Conservation (phyloP, 345 rosid genomes). For the Syzygium oleosum region DNA sequence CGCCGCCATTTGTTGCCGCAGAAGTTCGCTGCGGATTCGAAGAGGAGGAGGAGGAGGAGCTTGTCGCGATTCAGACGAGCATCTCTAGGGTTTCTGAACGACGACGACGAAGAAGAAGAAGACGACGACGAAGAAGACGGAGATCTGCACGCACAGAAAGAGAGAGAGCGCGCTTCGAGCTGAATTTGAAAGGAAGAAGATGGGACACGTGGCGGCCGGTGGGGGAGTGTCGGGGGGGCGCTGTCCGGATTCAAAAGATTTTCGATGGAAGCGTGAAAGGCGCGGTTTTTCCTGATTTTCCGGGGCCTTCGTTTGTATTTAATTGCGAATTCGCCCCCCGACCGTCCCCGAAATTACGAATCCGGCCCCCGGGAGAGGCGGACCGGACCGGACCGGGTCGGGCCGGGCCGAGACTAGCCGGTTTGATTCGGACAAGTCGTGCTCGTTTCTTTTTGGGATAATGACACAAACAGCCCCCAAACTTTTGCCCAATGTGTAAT, state of each 20-base stretch:
- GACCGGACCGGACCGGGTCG: no score
- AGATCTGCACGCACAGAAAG: background rate
- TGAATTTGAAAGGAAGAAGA: background rate
- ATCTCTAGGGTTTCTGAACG: background rate
- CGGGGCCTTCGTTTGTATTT: background rate
- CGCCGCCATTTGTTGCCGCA: background rate
- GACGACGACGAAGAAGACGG: background rate
- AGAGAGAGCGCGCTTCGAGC: background rate
- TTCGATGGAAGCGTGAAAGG: background rate
- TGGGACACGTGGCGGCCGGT: background rate
- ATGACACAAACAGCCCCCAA: rapidly evolving
- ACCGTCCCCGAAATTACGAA: background rate
- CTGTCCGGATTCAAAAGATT: background rate
- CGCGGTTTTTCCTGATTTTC: background rate
- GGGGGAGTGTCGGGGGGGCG: background rate
- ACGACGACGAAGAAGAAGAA: no score
- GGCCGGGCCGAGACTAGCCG: no score
- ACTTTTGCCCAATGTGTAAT: rapidly evolving
- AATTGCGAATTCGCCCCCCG: background rate
- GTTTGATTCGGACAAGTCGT: no score
- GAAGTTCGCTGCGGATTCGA: background rate
- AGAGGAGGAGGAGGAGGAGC: background rate
- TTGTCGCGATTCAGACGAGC: background rate
- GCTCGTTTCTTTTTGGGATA: rapidly evolving
- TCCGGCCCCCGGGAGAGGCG: background rate